Evolutionary conservation across 768 basidiomycete genomes (phyloP).

Genomic region (Agrocybe chaxingu): DNA sequence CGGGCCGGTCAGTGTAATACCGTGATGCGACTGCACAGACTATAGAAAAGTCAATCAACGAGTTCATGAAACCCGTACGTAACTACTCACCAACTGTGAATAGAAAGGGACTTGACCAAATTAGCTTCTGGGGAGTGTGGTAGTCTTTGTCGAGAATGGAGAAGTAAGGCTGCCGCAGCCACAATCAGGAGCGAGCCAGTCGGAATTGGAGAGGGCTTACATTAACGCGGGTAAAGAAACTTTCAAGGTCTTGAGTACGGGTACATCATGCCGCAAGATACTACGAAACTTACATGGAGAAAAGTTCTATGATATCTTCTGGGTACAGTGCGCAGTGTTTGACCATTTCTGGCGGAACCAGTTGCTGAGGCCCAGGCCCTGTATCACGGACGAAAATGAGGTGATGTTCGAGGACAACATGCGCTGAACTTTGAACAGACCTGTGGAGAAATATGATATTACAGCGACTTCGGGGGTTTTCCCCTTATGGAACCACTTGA

Average conservation of each 20-base stretch:
- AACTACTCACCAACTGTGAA: constrained; percentile 54
- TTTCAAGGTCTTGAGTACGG: constrained; percentile 14
- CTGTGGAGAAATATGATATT: constrained; percentile 29
- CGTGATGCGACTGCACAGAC: constrained; percentile 72
- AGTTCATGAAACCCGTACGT: not conserved
- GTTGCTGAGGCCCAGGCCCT: constrained; percentile 14
- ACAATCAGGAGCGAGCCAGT: constrained; percentile 18
- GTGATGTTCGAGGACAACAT: not conserved
- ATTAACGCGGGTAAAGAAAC: constrained; percentile 54
- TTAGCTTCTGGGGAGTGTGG: constrained; percentile 50
- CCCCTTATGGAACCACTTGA: constrained; percentile 23
- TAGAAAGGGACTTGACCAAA: constrained; percentile 54
- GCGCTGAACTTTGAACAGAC: constrained; percentile 17
- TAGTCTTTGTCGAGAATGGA: constrained; percentile 55
- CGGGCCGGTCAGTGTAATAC: constrained; percentile 54
- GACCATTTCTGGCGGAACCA: constrained; percentile 42
- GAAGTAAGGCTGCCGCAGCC: constrained; percentile 44
- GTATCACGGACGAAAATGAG: constrained; percentile 4
- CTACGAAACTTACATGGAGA: constrained; percentile 40
- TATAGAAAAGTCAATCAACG: constrained; percentile 17
- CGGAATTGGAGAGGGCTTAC: constrained; percentile 25
- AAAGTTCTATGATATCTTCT: constrained; percentile 48
- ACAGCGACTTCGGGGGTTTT: constrained; percentile 35
- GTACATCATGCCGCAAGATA: not conserved
- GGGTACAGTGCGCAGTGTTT: constrained; percentile 46